Base-by-base conservation (phyloP, 1,284 basidiomycete genomes). In the Apiotrichum gamsii region DNA sequence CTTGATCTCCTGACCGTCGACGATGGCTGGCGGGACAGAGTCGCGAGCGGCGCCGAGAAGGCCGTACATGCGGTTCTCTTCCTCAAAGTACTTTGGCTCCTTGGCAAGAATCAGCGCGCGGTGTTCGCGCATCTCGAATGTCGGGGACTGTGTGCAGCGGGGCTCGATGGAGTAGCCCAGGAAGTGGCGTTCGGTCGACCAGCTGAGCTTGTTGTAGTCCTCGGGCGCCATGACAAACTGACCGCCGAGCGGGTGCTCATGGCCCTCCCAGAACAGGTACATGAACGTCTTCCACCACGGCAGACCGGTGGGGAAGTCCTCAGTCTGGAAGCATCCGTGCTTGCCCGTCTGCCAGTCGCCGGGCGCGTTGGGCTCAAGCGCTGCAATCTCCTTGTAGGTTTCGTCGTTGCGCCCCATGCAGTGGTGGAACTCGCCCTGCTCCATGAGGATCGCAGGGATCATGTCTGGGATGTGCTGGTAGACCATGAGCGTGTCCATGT, bases 61-160 rank as follows among this genome's bases (percentile, higher is more conserved):
- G 5, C 43, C 39, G 20, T 18, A 23, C 30, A 51, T 47, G 15
- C 13, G 1, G 39, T 51, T 52, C 1, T 39, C 24, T 3, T 45
- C 43, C n/a, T 49, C 25, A 44, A 74, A 72, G 52, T 67, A 72
- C 5, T 53, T 31, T 8, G 56, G 29, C 4, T 54, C 33, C 51
- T 75, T 75, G 20, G 68, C 69, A n/a, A 72, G 55, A 15, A 72
- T 54, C 47, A 71, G 65, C 1, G 57, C 73, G 16, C 61, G 62
- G 39, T 69, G 60, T 21, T 62, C 50, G 11, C 70, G 64, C 28
- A 62, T 47, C 0, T 45, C 16, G 25, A 33, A 49, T 9, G 16
- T 29, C 11, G 45, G 42, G 3, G 32, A 20, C 8, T 16, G 37
- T 14, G 37, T 20, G 49, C 74, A 75, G 0, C 58, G 49, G 8